These are phyloP conservation scores for Jatropha curcas DNA, from an alignment of 345 rosid genomes.

Conservation along the genomic window DNA sequence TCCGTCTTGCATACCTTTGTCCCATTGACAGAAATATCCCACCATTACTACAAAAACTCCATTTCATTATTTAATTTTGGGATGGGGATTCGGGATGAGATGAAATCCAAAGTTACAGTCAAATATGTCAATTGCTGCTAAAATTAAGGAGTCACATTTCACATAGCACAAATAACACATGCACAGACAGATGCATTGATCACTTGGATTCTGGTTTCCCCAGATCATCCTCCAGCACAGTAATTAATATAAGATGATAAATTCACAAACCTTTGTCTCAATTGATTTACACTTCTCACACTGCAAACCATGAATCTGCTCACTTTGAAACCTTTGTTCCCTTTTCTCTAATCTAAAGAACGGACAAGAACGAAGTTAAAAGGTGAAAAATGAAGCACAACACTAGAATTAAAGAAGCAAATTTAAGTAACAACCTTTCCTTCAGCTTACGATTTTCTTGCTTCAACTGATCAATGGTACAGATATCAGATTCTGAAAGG, in stretches of 20 bases:
- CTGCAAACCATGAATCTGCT: slow-evolving; percentile 36
- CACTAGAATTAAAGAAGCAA: neutral
- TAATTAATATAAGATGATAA: neutral
- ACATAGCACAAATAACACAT: neutral
- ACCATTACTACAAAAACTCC: neutral
- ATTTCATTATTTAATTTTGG: neutral
- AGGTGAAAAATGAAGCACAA: slow-evolving; percentile 2
- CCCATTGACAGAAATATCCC: neutral
- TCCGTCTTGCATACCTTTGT: no score
- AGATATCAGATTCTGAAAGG: slow-evolving; percentile 26
- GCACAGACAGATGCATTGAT: neutral
- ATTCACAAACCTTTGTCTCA: slow-evolving; percentile 53
- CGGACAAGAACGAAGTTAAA: neutral
- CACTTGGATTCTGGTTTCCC: neutral
- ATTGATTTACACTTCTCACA: slow-evolving; percentile 51
- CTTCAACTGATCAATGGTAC: slow-evolving; percentile 40
- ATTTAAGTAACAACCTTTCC: slow-evolving; percentile 55
- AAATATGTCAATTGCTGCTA: neutral
- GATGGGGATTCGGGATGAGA: no score
- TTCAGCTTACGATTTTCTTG: slow-evolving; percentile 60
- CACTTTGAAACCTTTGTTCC: slow-evolving; percentile 25
- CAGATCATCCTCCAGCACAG: neutral
- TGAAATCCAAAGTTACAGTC: no score
- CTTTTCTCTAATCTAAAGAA: slow-evolving; percentile 44
- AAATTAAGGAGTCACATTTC: neutral